Evolutionary conservation across 257 asterid genomes (phyloP).

Genomic region (Mentha longifolia): DNA sequence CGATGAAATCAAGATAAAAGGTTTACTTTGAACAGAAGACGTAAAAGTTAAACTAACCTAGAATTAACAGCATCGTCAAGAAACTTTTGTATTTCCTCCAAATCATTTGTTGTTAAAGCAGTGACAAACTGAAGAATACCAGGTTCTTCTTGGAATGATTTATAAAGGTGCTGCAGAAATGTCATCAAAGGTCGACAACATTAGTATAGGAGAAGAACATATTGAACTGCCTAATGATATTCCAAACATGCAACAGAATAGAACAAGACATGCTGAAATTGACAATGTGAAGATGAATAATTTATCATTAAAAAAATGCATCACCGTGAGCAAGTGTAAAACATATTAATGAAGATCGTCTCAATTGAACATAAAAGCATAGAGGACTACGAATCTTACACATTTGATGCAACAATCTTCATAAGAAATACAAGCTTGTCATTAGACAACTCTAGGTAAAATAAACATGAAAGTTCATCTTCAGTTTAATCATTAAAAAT

Average conservation of each 20-base stretch:
- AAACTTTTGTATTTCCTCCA: constrained; percentile 89
- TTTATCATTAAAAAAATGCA: constrained; percentile 16
- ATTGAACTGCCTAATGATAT: constrained; percentile 17
- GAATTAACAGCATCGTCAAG: constrained; percentile 87
- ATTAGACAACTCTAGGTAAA: neutral
- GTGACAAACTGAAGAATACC: constrained; percentile 84
- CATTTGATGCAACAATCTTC: neutral
- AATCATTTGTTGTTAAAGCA: constrained; percentile 82
- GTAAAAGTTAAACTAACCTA: constrained; percentile 51
- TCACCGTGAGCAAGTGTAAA: neutral
- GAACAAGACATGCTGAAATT: constrained; percentile 15
- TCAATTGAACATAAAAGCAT: neutral
- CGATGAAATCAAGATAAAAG: neutral
- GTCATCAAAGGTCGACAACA: constrained; percentile 31
- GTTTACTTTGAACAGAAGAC: constrained; percentile 11
- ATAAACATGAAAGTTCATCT: constrained; percentile 9
- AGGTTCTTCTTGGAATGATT: constrained; percentile 81
- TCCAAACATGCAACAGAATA: constrained; percentile 21
- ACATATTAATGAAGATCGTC: constrained; percentile 1
- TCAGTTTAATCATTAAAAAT: neutral
- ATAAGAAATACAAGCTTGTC: no score
- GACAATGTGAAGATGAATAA: constrained; percentile 12
- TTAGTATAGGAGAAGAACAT: constrained; percentile 24
- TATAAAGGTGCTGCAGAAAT: constrained; percentile 81
- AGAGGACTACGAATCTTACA: no score